These are phyloP conservation scores for Coniferiporia weirii DNA, from an alignment of 1,284 basidiomycete genomes.

Conservation along the genomic window DNA sequence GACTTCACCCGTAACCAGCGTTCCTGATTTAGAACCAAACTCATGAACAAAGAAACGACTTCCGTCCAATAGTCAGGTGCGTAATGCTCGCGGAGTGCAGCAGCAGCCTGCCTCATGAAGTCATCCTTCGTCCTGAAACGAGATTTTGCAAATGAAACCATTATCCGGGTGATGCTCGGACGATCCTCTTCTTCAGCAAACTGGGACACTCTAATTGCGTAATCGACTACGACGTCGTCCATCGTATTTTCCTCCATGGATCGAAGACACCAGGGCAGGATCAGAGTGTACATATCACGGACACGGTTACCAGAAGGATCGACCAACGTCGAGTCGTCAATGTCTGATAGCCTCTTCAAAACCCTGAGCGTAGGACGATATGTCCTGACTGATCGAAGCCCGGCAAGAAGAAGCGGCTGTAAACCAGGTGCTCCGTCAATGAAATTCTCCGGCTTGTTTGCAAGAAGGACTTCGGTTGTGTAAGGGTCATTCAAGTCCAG, in stretches of 20 bases:
- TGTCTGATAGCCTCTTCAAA: constrained; percentile 60
- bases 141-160: constrained; percentile 82
- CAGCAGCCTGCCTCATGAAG: constrained; percentile 86
- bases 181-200: constrained; percentile 72
- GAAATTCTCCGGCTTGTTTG: constrained; percentile 74
- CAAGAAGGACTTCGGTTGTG: constrained; percentile 58
- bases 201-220: constrained; percentile 70
- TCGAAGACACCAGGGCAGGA: constrained; percentile 87
- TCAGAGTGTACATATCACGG: constrained; percentile 78
- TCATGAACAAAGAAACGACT: constrained; percentile 77
- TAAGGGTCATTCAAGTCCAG: constrained; percentile 69
- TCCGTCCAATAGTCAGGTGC: constrained; percentile 65
- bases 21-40: constrained; percentile 81
- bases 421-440: constrained; percentile 55
- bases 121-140: constrained; percentile 93
- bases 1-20: constrained; percentile 79
- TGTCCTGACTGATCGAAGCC: constrained; percentile 77
- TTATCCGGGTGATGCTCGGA: constrained; percentile 77
- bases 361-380: constrained; percentile 65
- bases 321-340: constrained; percentile 63
- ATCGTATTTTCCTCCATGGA: constrained; percentile 65
- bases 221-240: constrained; percentile 58
- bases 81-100: constrained; percentile 81
- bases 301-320: constrained; percentile 72
- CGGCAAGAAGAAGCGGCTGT: constrained; percentile 74